Evolutionary conservation across 1,284 basidiomycete genomes (phyloP).

Genomic region (Ceratobasidium theobromae): DNA sequence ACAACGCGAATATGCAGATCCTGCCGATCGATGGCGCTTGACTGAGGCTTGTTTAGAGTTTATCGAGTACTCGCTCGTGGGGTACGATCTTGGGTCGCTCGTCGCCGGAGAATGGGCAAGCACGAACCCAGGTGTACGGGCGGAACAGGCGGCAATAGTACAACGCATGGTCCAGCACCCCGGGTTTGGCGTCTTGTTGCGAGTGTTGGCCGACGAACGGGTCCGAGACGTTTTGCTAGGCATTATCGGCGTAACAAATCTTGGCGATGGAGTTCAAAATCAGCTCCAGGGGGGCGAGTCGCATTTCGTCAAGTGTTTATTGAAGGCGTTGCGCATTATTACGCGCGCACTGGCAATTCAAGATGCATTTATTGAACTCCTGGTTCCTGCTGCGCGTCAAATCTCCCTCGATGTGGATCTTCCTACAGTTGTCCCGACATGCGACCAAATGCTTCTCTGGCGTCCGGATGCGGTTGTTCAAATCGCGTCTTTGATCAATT

Average conservation of each 20-base stretch:
- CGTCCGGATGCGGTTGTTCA: slow-evolving; percentile 75
- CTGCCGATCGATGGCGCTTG: slow-evolving; percentile 83
- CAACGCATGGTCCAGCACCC: slow-evolving; percentile 58
- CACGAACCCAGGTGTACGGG: slow-evolving; percentile 4
- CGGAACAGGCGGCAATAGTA: slow-evolving; percentile 21
- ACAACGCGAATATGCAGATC: slow-evolving; percentile 68
- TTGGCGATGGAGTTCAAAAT: slow-evolving; percentile 65
- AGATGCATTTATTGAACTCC: slow-evolving; percentile 84
- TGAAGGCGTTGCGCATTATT: slow-evolving; percentile 80
- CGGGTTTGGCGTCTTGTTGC: slow-evolving; percentile 83
- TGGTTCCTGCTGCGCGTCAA: slow-evolving; percentile 57
- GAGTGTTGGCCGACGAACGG: slow-evolving; percentile 66
- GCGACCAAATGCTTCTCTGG: slow-evolving; percentile 81
- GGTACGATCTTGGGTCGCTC: slow-evolving; percentile 69
- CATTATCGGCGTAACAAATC: slow-evolving; percentile 72
- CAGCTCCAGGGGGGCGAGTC: slow-evolving; percentile 65
- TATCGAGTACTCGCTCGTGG: slow-evolving; percentile 78
- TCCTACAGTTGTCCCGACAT: slow-evolving; percentile 52
- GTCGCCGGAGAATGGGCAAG: slow-evolving; percentile 36
- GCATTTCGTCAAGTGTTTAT: slow-evolving; percentile 73
- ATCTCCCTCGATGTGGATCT: slow-evolving; percentile 60
- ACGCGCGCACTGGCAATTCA: slow-evolving; percentile 83
- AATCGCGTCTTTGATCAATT: slow-evolving; percentile 76
- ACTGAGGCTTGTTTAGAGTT: slow-evolving; percentile 84
- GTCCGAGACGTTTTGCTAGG: slow-evolving; percentile 73